Conservation (phyloP, 345 rosid species). For the Melaleuca alternifolia region DNA sequence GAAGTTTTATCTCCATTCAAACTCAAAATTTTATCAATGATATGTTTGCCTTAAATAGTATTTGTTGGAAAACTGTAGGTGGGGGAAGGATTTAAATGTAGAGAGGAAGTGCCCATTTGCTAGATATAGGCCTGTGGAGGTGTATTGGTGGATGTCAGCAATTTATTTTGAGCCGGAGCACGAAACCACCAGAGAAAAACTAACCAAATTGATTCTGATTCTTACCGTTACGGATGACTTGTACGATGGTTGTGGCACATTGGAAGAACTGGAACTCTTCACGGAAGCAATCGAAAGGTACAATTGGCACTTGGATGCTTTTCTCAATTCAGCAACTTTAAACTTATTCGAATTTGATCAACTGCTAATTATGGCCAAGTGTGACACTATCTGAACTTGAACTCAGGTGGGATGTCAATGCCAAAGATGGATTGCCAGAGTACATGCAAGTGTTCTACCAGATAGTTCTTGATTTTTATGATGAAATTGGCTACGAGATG, state of each 20-base stretch:
- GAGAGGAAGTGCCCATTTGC: neutral
- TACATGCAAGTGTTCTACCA: neutral
- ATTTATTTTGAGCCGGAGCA: neutral
- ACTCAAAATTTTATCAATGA: neutral
- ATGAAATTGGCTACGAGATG: neutral
- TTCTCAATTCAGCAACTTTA: neutral
- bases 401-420: neutral
- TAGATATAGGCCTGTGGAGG: neutral
- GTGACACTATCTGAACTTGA: neutral
- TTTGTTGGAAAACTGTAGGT: neutral
- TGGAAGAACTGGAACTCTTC: neutral
- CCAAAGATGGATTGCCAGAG: neutral
- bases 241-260: neutral
- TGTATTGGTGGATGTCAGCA: neutral
- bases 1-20: neutral
- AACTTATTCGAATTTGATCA: neutral
- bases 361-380: neutral
- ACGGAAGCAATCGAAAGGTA: neutral
- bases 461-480: neutral
- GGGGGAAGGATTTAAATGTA: neutral
- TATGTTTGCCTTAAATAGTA: neutral
- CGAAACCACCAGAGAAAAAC: neutral
- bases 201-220: neutral
- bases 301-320: neutral
- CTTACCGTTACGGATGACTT: neutral